Percentiles rank a stretch among this genome's conserved stretches.
phyloP scores from a whole-genome alignment of 164 flowering plant genomes.

The Annona squamosa region DNA sequence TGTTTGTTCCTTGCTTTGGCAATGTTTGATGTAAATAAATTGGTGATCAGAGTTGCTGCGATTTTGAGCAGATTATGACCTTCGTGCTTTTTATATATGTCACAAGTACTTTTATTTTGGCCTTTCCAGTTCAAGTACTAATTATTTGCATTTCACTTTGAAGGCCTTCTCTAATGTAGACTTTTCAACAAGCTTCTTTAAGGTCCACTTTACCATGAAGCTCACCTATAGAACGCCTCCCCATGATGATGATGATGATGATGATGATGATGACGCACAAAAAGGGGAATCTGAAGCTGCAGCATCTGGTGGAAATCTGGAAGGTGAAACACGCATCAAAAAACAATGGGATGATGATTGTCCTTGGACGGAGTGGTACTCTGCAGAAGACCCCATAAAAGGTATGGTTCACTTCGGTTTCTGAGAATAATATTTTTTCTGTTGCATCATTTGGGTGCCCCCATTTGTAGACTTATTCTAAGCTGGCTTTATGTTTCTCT shows the following conservation, averaged over 20 bases:
- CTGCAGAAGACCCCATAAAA: constrained; percentile 88
- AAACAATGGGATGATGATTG: constrained; percentile 95
- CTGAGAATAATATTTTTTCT: not conserved
- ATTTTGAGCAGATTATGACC: not conserved
- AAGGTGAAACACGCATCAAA: constrained; percentile 28
- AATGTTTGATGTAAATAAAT: not conserved
- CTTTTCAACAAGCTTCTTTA: constrained; percentile 46
- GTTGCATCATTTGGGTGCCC: not conserved
- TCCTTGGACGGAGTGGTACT: constrained; percentile 98
- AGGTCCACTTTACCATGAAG: constrained; percentile 78
- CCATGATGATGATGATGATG: constrained; percentile 34
- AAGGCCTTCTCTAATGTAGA: constrained; percentile 74
- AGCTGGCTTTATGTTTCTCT: not conserved
- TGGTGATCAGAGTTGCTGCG: not conserved
- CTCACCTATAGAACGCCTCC: constrained; percentile 75
- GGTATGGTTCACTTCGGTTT: constrained; percentile 28
- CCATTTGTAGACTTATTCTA: not conserved
- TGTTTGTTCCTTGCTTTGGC: not conserved
- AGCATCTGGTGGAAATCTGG: constrained; percentile 32
- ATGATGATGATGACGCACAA: constrained; percentile 28
- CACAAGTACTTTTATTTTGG: not conserved
- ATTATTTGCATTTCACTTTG: constrained; percentile 20
- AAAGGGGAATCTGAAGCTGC: constrained; percentile 33
- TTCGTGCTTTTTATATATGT: not conserved
- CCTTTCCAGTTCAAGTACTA: not conserved